A percentile compares a stretch with the other conserved stretches of the same genome.
phyloP scores from a whole-genome alignment of 2,329 filamentous ascomycete species.

The Pestalotiopsis fici region DNA sequence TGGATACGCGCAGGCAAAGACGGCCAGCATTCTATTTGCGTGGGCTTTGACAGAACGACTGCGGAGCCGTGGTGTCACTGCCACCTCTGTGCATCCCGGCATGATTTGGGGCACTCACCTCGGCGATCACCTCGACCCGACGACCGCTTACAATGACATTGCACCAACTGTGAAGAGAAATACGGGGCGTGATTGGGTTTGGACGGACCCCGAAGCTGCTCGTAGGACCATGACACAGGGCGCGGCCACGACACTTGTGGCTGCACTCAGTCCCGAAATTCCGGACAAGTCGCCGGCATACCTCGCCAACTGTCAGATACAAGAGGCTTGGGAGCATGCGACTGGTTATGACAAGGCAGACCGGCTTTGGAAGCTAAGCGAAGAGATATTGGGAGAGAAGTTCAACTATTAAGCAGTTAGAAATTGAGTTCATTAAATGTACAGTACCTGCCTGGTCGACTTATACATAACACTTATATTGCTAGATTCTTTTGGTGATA shows the following conservation, averaged over 20 bases:
- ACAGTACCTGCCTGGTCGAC: too few relatives aligned
- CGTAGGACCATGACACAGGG: conserved; percentile 39
- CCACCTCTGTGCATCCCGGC: conserved; percentile 35
- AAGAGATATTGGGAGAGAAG: conserved; percentile 38
- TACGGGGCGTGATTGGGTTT: conserved; percentile 16
- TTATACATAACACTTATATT: too few relatives aligned
- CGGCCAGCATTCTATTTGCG: conserved; percentile 45
- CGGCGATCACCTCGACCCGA: not conserved
- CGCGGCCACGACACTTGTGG: conserved; percentile 40
- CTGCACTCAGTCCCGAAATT: conserved; percentile 40
- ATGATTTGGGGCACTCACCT: not conserved
- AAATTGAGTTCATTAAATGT: not conserved
- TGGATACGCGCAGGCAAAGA: conserved; percentile 49
- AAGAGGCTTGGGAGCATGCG: conserved; percentile 28
- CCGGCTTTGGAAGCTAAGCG: conserved; percentile 45
- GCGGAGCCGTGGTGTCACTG: conserved; percentile 25
- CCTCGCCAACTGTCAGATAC: conserved; percentile 40
- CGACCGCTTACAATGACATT: conserved; percentile 16
- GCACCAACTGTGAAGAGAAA: conserved; percentile 23
- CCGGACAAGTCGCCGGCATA: conserved; percentile 33
- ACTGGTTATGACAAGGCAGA: conserved; percentile 37
- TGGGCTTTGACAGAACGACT: conserved; percentile 34
- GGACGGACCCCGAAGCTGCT: conserved; percentile 18
- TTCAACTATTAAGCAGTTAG: conserved; percentile 19
- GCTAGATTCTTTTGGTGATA: too few relatives aligned